phyloP scores from a whole-genome alignment of 371 early-diverging fungal genomes.

The Apophysomyces elegans region DNA sequence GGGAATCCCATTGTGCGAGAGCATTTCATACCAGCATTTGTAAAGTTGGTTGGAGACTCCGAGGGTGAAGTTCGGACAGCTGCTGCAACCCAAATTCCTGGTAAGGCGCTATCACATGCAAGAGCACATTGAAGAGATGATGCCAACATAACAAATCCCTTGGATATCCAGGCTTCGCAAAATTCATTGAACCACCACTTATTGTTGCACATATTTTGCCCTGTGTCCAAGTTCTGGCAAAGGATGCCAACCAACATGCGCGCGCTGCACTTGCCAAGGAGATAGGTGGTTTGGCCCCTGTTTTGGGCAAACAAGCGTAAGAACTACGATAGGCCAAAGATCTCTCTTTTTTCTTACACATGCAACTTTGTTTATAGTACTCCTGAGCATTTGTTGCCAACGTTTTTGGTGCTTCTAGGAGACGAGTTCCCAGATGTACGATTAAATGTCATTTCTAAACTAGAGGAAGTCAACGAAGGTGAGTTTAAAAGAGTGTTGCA shows the following conservation, averaged over 20 bases:
- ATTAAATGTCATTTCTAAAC: conserved; percentile 94
- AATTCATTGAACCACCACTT: conserved; percentile 74
- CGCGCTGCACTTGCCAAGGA: conserved; percentile 93
- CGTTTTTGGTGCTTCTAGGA: conserved; percentile 91
- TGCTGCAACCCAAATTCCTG: conserved; percentile 83
- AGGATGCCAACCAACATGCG: conserved; percentile 93
- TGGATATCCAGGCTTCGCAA: conserved; percentile 69
- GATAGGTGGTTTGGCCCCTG: conserved; percentile 90
- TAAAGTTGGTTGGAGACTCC: conserved; percentile 85
- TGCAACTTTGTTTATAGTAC: conserved; percentile 52
- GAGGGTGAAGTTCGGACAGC: conserved; percentile 97
- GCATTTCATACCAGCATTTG: conserved; percentile 73
- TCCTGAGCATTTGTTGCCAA: conserved; percentile 88
- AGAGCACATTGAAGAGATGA: conserved; percentile 3
- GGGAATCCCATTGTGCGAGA: conserved; percentile 73
- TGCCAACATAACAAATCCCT: conserved; percentile 10
- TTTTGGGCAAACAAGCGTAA: conserved; percentile 89
- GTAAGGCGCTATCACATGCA: conserved; percentile 35
- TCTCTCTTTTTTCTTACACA: not conserved
- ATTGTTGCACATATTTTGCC: conserved; percentile 83
- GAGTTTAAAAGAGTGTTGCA: conserved; percentile 6
- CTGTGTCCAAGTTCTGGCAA: conserved; percentile 86
- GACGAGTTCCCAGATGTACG: conserved; percentile 96
- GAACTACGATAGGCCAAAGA: conserved; percentile 17
- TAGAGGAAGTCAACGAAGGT: conserved; percentile 90